phyloP scores from a whole-genome alignment of 1,284 basidiomycete genomes.

The Apiotrichum mycotoxinovorans region DNA sequence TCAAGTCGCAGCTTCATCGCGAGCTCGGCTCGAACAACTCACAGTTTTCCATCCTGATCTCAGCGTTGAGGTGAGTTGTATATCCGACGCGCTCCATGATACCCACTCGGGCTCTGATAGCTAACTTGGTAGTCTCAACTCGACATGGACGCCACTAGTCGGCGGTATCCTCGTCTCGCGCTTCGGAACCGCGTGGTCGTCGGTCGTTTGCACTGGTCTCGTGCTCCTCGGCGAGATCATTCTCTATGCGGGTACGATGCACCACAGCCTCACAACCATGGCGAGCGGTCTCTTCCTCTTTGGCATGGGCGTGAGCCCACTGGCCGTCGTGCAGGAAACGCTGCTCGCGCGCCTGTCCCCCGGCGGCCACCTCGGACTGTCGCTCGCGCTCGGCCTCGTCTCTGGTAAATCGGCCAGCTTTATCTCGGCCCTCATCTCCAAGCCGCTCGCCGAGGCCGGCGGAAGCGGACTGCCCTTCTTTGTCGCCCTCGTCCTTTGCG shows the following conservation, averaged over 20 bases:
- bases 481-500: slow-evolving; percentile 62
- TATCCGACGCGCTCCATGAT: neutral
- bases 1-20: slow-evolving; percentile 66
- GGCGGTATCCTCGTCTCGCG: slow-evolving; percentile 64
- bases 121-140: slow-evolving; percentile 71
- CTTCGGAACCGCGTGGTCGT: slow-evolving; percentile 53
- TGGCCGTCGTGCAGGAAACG: slow-evolving; percentile 56
- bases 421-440: slow-evolving; percentile 64
- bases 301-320: slow-evolving; percentile 70
- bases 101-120: too few relatives aligned
- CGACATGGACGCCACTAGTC: slow-evolving; percentile 74
- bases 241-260: slow-evolving; percentile 25
- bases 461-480: slow-evolving; percentile 70
- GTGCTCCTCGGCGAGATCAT: slow-evolving; percentile 60
- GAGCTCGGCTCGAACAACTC: slow-evolving; percentile 72
- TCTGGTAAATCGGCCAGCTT: slow-evolving; percentile 73
- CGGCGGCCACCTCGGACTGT: slow-evolving; percentile 68
- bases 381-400: slow-evolving; percentile 71
- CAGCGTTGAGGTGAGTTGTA: slow-evolving; percentile 56
- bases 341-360: slow-evolving; percentile 65
- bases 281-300: slow-evolving; percentile 58
- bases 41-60: slow-evolving; percentile 69
- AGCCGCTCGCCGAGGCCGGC: slow-evolving; percentile 48
- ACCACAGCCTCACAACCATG: slow-evolving; percentile 24
- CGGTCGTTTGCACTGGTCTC: slow-evolving; percentile 66